Base-by-base conservation (phyloP, 2,329 filamentous ascomycete species). In the Elsinoe ampelina region DNA sequence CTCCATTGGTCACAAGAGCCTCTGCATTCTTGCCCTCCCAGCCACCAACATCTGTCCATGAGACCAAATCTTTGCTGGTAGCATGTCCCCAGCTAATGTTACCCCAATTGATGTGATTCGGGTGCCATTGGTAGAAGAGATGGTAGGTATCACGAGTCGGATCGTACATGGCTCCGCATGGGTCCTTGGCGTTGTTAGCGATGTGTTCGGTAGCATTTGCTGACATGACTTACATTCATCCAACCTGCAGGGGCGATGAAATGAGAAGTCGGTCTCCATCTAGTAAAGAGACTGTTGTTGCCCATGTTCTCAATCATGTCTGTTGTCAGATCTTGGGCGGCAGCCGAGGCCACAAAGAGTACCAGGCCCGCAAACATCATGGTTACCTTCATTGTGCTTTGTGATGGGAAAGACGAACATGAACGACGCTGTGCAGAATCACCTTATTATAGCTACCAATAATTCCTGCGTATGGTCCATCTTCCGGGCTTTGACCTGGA, bases 1-100 rank as follows among this genome's bases (percentile, higher is more conserved):
- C 68, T 6, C 73, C 72, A 4, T 68, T 71, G 11, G 52, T 39
- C 8, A 39, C 52, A 6, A 77, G 19, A 57, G 68, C 61, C 60
- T 72, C 47, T 57, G 76, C 63, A 35, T 73, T 65, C 20, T 66
- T 68, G 34, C 72, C 69, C 59, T 74, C 61, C 78, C 78, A 80
- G 12, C 70, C 73, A 13, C 73, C 64, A 35, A 73, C 67, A 59
- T 75, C 74, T 5, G 66, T 70, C 70, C 73, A 75, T 22, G 72
- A 73, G 26, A 77, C 68, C 50, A 77, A 64, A 57, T 79, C 75
- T 48, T 73, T 71, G 56, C 75, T 79, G 2, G 72, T 77, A 4
- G 77, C 77, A 60, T 80, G 75, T 2, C 78, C 79, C 76, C 74
- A 77, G 15, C 68, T 71, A 38, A 75, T 75, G 59, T 75, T 75